Base-by-base conservation (phyloP, 306 rosid genomes). In the Vigna unguiculata region DNA sequence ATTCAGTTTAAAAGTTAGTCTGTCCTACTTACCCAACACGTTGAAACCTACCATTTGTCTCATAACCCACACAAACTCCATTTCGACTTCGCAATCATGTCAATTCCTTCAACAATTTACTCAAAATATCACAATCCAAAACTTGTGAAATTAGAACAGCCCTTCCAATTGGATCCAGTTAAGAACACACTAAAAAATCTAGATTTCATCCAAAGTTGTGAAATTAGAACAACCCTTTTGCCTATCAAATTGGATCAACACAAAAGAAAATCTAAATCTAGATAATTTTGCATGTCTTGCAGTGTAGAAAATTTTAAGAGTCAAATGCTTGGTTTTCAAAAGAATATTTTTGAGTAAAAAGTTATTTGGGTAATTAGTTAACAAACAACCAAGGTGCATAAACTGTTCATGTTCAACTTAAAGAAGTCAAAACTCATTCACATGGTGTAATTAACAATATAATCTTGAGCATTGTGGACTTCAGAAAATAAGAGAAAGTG, bases 81-180 rank as follows among this genome's bases (percentile, higher is more conserved):
- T 9, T 70, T 36, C 16, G 52, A 54, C 45, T 54, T 54, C 7
- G 34, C 76, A 52, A 54, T 2, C 22, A 53, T 71, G 52, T 24
- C 43, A 60, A 30, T 28, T 30, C 2, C 63, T 20, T 19, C 32
- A 52, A 53, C 49, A 52, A 32, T 32, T 52, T 11, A 21, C 65
- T 53, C 1, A 53, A 52, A 65, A 61, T 51, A 22, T 40, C 12
- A 76, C 48, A 41, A 10, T 12, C 40, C 75, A 66, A 22, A 22
- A 54, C 12, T n/a, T 17, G 36, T 66, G 4, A 53, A 54, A 10
- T 25, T 9, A 40, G 68, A 54, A 59, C 67, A 40, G 65, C 30
- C 66, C 24, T 36, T 64, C 20, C 2, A 58, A 16, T 34, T 76
- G 55, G 34, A 65, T 46, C 67, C 67, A 40, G 11, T 45, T 21